Evolutionary conservation across 1,284 basidiomycete species (phyloP).

Genomic region (Cutaneotrichosporon sp.): DNA sequence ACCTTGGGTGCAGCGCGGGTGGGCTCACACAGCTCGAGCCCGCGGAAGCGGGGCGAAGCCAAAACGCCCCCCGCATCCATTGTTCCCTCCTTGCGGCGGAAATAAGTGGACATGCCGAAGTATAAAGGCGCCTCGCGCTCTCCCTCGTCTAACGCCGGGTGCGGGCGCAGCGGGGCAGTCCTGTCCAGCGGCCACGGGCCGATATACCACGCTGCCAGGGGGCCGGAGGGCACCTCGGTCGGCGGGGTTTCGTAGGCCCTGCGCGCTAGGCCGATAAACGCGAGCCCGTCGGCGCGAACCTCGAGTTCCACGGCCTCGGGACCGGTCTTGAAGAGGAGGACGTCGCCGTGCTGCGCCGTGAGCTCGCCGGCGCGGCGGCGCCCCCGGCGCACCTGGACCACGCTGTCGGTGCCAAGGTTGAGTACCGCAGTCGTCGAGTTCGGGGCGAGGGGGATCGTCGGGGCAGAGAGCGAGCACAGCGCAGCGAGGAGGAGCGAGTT

Average conservation of each 20-base stretch:
- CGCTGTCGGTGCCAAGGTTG: constrained; percentile 36
- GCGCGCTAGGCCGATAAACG: constrained; percentile 32
- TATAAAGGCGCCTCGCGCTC: too few relatives aligned
- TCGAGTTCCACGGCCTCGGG: constrained; percentile 33
- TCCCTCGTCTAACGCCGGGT: neutral
- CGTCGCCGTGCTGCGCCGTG: constrained; percentile 45
- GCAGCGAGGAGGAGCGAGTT: constrained; percentile 40
- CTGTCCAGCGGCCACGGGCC: constrained; percentile 17
- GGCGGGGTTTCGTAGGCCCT: neutral
- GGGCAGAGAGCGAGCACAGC: constrained; percentile 28
- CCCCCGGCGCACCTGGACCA: constrained; percentile 10
- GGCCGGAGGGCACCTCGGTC: neutral
- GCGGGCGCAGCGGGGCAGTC: constrained; percentile 12
- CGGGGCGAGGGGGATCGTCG: constrained; percentile 16
- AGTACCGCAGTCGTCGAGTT: constrained; percentile 26
- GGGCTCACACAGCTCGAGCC: neutral
- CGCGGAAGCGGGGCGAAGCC: neutral
- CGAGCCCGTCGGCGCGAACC: constrained; percentile 39
- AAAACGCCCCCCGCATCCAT: neutral
- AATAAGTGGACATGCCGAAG: too few relatives aligned
- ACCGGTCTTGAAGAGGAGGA: constrained; percentile 36
- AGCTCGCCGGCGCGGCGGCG: constrained; percentile 29
- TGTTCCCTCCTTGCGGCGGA: neutral
- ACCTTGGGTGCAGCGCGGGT: neutral
- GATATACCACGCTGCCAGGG: constrained; percentile 16